Percentiles rank a stretch among this genome's conserved stretches.
Conservation (phyloP, 2,329 filamentous ascomycete genomes). For the Rhytidhysteron rufulum region DNA sequence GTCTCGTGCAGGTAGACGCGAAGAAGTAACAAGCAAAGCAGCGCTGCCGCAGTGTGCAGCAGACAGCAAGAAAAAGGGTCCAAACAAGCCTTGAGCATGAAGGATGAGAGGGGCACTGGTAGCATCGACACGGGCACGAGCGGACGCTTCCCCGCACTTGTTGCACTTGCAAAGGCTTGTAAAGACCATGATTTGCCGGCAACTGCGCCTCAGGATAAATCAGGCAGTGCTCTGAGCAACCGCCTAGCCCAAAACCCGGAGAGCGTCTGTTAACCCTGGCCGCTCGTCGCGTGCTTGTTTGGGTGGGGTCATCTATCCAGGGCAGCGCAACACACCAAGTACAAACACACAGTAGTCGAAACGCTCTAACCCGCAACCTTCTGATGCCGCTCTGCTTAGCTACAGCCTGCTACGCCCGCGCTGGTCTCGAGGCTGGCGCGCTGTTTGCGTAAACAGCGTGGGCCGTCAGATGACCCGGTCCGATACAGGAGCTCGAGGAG, state of each 20-base stretch:
- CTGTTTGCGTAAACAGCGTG: too few species aligned
- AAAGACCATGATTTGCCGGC: slow-evolving; percentile 18
- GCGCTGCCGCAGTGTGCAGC: slow-evolving; percentile 6
- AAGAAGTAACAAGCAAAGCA: background rate
- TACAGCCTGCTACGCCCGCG: slow-evolving; percentile 12
- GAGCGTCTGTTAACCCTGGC: slow-evolving; percentile 9
- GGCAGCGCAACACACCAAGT: slow-evolving; percentile 2
- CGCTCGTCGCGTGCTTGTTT: slow-evolving; percentile 19
- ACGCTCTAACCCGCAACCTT: background rate
- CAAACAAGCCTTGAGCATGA: slow-evolving; percentile 13
- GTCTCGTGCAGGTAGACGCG: too few species aligned
- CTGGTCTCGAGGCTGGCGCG: slow-evolving; percentile 8
- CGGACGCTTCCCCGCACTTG: slow-evolving; percentile 21
- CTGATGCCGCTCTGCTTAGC: slow-evolving; percentile 15
- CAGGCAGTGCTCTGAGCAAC: slow-evolving; percentile 10
- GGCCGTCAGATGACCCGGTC: slow-evolving; percentile 28
- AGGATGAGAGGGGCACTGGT: slow-evolving; percentile 7
- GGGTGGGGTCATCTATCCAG: slow-evolving; percentile 10
- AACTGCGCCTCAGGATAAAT: slow-evolving; percentile 26
- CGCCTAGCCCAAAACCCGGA: slow-evolving; percentile 19
- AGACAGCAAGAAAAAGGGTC: background rate
- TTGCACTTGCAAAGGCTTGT: background rate
- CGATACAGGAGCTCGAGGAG: slow-evolving; percentile 11
- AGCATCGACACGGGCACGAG: slow-evolving; percentile 9
- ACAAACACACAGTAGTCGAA: slow-evolving; percentile 4